These are phyloP conservation scores for Schwanniomyces sp. DNA, from an alignment of 805 yeast genomes.

Conservation along the genomic window DNA sequence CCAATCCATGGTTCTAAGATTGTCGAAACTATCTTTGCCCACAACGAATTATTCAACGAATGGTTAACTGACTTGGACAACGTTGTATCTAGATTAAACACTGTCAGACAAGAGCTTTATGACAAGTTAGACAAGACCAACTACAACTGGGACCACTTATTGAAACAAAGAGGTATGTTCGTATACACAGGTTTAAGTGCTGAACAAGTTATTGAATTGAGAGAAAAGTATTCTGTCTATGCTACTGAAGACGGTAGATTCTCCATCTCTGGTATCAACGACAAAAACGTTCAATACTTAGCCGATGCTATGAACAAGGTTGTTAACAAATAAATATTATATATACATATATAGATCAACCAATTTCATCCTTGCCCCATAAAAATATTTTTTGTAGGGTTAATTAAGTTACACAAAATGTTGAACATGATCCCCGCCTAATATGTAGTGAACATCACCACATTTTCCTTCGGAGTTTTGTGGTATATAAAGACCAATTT, in stretches of 20 bases:
- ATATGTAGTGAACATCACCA: background rate
- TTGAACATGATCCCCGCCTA: background rate
- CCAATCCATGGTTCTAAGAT: slow-evolving; percentile 93
- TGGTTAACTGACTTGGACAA: slow-evolving; percentile 81
- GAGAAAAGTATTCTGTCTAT: slow-evolving; percentile 73
- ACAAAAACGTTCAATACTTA: slow-evolving; percentile 72
- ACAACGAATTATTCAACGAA: slow-evolving; percentile 56
- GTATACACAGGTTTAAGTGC: slow-evolving; percentile 80
- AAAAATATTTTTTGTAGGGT: background rate
- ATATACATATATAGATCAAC: background rate
- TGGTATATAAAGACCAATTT: background rate
- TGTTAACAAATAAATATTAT: slow-evolving; percentile 20
- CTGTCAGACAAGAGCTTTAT: slow-evolving; percentile 66
- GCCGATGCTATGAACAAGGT: slow-evolving; percentile 62
- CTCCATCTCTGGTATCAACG: slow-evolving; percentile 86
- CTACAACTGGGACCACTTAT: slow-evolving; percentile 82
- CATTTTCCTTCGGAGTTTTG: background rate
- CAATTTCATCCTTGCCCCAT: background rate
- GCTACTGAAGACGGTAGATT: slow-evolving; percentile 90
- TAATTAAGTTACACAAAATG: background rate
- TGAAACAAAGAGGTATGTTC: slow-evolving; percentile 95
- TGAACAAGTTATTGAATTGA: slow-evolving; percentile 69
- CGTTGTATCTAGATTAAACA: slow-evolving; percentile 77
- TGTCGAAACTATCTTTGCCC: slow-evolving; percentile 72
- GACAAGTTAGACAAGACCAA: slow-evolving; percentile 59